Conservation (phyloP, 441 rosid genomes). For the Lagerstroemia fauriei region DNA sequence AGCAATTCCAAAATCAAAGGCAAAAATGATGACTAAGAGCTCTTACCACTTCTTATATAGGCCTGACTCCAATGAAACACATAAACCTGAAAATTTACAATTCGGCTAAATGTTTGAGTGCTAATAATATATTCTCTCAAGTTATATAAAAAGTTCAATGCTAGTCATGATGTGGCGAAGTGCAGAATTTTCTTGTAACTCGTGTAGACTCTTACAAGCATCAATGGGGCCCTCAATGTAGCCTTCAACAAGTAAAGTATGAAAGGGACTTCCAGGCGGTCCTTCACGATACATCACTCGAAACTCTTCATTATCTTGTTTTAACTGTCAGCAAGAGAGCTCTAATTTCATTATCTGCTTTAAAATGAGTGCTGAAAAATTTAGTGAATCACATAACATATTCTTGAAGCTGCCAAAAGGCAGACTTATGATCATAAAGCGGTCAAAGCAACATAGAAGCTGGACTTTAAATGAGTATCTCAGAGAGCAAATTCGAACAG, state of each 20-base stretch:
- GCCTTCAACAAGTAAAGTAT: conserved; percentile 89
- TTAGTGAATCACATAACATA: conserved; percentile 1
- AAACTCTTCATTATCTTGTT: conserved; percentile 75
- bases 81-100: conserved; percentile 59
- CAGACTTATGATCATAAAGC: neutral
- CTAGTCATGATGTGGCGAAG: neutral
- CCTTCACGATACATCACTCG: conserved; percentile 97
- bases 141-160: neutral
- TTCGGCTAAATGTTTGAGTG: neutral
- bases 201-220: conserved; percentile 59
- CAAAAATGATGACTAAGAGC: neutral
- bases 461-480: neutral
- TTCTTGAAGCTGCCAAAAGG: neutral
- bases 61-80: conserved; percentile 73
- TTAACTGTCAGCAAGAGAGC: conserved; percentile 48
- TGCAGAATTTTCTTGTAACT: neutral
- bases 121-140: neutral
- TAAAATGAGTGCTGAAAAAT: neutral
- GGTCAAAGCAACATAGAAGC: neutral
- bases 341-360: conserved; percentile 4
- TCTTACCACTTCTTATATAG: conserved; percentile 80
- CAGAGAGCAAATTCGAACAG: neutral
- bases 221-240: conserved; percentile 79
- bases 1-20: neutral
- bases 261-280: conserved; percentile 75